Base-by-base conservation (phyloP, 768 basidiomycete genomes). In the Fistulinella prunicolor region DNA sequence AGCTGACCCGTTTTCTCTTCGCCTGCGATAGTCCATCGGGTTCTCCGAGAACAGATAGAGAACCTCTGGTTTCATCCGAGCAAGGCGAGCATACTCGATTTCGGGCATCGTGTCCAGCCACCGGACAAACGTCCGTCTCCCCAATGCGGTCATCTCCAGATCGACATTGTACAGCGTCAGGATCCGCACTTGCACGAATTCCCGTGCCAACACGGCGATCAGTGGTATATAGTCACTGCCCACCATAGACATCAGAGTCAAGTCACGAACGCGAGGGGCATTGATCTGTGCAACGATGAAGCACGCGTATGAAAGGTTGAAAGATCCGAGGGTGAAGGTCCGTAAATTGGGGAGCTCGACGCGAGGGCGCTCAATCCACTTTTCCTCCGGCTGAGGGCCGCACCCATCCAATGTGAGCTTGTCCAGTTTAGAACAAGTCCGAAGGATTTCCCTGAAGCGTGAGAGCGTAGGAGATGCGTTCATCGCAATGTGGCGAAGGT, bases 351-450 rank as follows among this genome's bases (percentile, higher is more conserved):
- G 72, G 42, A 87, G 75, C 5, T 62, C 48, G 47, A 87, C 59
- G 6, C 82, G 77, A 42, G 53, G 39, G 20, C 60, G 59, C 26
- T 58, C 57, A 41, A 61, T 51, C 41, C 60, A 48, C 55, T 60
- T 71, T 45, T 60, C 51, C 35, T 62, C 49, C 24, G 46, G 61
- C 38, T 59, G 53, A 19, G 85, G 83, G 6, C 84, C 83, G 22
- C 82, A 83, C 42, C 79, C 79, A 57, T 86, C 81, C 29, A 89
- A 57, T 16, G 77, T 70, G 36, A 89, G 70, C 45, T 80, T 82
- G 43, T 63, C 62, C 21, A 89, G 61, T 7, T 64, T 65, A 13
- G 80, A 78, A 47, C 74, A 83, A 38, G 58, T 66, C 9, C 45
- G 45, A 10, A 86, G 73, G 20, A 88, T 70, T 23, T 73, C 65